phyloP scores from a whole-genome alignment of 306 rosid species.

The Vigna nakashimae region DNA sequence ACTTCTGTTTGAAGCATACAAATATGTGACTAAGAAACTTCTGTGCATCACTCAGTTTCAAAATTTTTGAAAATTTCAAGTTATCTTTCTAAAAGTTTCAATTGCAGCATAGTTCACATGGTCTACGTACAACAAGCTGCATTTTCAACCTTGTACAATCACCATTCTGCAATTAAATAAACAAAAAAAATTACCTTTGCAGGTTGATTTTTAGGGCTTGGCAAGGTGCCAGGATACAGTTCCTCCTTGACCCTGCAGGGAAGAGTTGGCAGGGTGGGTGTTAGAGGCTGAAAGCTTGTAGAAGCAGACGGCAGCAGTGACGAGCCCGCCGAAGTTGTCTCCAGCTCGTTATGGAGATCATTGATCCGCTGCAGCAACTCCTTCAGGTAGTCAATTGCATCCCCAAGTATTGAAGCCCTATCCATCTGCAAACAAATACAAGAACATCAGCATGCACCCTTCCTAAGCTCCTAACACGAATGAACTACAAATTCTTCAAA shows the following conservation, averaged over 20 bases:
- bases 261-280: constrained; percentile 81
- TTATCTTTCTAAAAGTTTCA: neutral
- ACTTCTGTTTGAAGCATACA: too few relatives aligned
- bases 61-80: neutral
- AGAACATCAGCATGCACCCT: constrained; percentile 32
- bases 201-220: constrained; percentile 82
- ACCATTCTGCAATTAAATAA: neutral
- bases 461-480: neutral
- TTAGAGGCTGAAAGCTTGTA: constrained; percentile 75
- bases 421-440: constrained; percentile 72
- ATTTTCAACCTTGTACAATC: neutral
- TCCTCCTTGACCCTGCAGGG: constrained; percentile 92
- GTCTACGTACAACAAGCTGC: constrained; percentile 32
- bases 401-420: constrained; percentile 98
- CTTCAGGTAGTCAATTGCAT: constrained; percentile 95
- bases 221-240: constrained; percentile 74
- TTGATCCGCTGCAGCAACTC: constrained; percentile 93
- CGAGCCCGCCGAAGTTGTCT: constrained; percentile 77
- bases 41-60: constrained; percentile 15
- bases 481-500: constrained; percentile 7
- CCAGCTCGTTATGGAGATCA: constrained; percentile 88
- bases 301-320: constrained; percentile 70
- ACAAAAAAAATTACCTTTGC: constrained; percentile 65
- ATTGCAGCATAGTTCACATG: constrained; percentile 4
- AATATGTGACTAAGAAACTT: too few relatives aligned